Percentiles rank a stretch among this genome's conserved stretches.
These are phyloP conservation scores for Piromyces sp. DNA, from an alignment of 192 early-diverging fungal species.

Conservation along the genomic window DNA sequence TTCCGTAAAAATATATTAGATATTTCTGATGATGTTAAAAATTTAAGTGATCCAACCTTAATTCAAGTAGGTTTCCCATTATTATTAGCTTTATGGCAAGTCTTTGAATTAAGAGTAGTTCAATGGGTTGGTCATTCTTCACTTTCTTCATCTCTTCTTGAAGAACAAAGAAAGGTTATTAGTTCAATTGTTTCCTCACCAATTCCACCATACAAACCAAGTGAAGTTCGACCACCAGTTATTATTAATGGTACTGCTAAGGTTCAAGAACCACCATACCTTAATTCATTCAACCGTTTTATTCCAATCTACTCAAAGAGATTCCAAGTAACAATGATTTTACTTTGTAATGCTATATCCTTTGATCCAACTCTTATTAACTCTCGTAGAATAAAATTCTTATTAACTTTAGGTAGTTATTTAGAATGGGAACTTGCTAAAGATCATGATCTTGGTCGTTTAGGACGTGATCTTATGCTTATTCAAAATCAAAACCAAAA, in stretches of 20 bases:
- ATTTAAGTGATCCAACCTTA: background rate
- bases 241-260: slow-evolving; percentile 3
- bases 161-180: slow-evolving; percentile 23
- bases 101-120: slow-evolving; percentile 27
- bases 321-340: slow-evolving; percentile 22
- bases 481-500: background rate
- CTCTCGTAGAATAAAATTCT: background rate
- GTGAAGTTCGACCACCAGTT: background rate
- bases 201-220: background rate
- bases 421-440: background rate
- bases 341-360: slow-evolving; percentile 23
- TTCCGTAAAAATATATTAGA: background rate
- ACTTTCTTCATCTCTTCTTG: slow-evolving; percentile 15
- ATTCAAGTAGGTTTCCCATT: slow-evolving; percentile 21
- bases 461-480: background rate
- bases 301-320: slow-evolving; percentile 13
- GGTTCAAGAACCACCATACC: slow-evolving; percentile 1
- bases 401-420: background rate
- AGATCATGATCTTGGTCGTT: background rate
- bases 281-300: background rate
- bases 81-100: slow-evolving; percentile 31
- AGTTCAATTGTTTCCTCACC: slow-evolving; percentile 7
- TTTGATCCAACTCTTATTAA: slow-evolving; percentile 9
- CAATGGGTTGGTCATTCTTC: slow-evolving; percentile 26
- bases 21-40: background rate